phyloP scores from a whole-genome alignment of 192 early-diverging fungal species.

The Entophlyctis helioformis region DNA sequence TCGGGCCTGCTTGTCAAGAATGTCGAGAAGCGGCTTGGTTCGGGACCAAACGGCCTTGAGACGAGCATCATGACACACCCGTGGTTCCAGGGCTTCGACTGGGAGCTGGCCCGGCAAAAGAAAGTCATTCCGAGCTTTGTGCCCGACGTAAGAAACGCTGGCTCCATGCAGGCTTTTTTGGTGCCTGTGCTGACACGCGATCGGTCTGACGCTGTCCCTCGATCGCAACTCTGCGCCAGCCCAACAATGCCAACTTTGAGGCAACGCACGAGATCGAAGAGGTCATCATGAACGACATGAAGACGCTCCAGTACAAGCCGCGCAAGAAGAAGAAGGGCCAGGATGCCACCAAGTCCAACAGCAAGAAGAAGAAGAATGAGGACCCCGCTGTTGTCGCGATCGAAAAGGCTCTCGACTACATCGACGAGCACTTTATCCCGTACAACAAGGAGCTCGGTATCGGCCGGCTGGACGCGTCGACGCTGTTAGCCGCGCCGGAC shows the following conservation, averaged over 20 bases:
- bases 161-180: background rate
- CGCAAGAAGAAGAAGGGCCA: slow-evolving; percentile 41
- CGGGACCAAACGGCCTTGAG: slow-evolving; percentile 53
- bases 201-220: background rate
- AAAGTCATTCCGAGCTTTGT: slow-evolving; percentile 28
- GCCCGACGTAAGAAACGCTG: too few species aligned
- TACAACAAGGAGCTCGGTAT: too few species aligned
- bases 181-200: background rate
- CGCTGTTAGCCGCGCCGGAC: too few species aligned
- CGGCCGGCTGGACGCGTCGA: too few species aligned
- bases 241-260: slow-evolving; percentile 52
- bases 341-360: too few species aligned
- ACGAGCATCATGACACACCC: slow-evolving; percentile 37
- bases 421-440: too few species aligned
- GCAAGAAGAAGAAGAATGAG: too few species aligned
- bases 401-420: too few species aligned
- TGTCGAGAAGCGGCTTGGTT: slow-evolving; percentile 60
- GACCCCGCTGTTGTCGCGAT: too few species aligned
- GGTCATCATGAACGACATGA: slow-evolving; percentile 53
- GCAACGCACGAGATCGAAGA: slow-evolving; percentile 67
- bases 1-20: slow-evolving; percentile 55
- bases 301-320: slow-evolving; percentile 44
- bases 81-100: slow-evolving; percentile 36
- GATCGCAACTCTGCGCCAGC: too few species aligned
- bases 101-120: slow-evolving; percentile 26